These are phyloP conservation scores for Neonectria neomacrospora DNA, from an alignment of 2,329 filamentous ascomycete species.

Conservation along the genomic window DNA sequence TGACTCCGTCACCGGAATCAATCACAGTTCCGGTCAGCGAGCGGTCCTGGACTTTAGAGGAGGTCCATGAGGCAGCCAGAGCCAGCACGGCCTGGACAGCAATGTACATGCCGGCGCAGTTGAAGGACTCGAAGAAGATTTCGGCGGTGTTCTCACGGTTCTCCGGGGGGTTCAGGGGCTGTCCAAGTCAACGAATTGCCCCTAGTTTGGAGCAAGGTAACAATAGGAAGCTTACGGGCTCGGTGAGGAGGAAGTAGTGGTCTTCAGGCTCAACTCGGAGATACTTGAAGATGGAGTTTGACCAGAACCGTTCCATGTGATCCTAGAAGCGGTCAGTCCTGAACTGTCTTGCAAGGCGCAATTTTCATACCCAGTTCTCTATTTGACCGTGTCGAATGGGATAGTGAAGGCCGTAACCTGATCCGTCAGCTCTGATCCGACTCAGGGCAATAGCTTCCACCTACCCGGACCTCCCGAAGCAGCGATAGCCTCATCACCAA, in stretches of 20 bases:
- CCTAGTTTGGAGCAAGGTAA: slow-evolving; percentile 3
- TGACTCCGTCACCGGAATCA: slow-evolving; percentile 98
- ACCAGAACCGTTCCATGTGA: slow-evolving; percentile 99
- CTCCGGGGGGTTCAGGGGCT: slow-evolving; percentile 97
- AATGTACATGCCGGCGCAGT: slow-evolving; percentile 98
- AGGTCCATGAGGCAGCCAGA: slow-evolving; percentile 97
- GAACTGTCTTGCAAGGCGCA: slow-evolving; percentile 6
- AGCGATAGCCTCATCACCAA: slow-evolving; percentile 92
- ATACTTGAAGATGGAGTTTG: slow-evolving; percentile 99
- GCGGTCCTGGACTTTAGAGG: slow-evolving; percentile 95
- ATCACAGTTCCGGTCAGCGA: slow-evolving; percentile 98
- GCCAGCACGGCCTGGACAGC: slow-evolving; percentile 97
- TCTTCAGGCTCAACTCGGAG: slow-evolving; percentile 97
- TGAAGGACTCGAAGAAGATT: slow-evolving; percentile 99
- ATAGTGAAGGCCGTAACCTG: slow-evolving; percentile 95
- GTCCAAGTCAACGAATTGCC: slow-evolving; percentile 28
- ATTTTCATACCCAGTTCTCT: slow-evolving; percentile 87
- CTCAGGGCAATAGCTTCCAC: slow-evolving; percentile 35
- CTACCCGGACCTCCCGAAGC: slow-evolving; percentile 84
- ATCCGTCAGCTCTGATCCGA: slow-evolving; percentile 36
- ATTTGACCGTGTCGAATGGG: slow-evolving; percentile 98
- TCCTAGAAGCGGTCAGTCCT: slow-evolving; percentile 69
- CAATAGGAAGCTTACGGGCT: slow-evolving; percentile 75
- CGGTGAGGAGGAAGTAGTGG: slow-evolving; percentile 97
- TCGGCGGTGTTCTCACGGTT: slow-evolving; percentile 99